Evolutionary conservation across 2,329 filamentous ascomycete species (phyloP).

Genomic region (Scopulariopsis brevicaulis): DNA sequence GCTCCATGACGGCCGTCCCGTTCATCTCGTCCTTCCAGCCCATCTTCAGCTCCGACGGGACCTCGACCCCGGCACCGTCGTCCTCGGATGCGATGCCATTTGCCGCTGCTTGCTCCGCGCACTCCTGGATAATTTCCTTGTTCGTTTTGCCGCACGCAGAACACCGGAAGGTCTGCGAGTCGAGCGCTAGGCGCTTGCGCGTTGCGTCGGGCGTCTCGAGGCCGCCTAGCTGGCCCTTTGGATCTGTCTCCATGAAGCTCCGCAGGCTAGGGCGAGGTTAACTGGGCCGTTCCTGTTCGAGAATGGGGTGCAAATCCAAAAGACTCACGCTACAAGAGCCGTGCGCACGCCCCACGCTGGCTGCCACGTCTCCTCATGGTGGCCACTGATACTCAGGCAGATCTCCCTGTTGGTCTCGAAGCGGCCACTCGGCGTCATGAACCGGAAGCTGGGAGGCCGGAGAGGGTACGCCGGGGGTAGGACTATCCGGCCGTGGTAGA

Average conservation of each 20-base stretch:
- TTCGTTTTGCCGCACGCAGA: slow-evolving; percentile 59
- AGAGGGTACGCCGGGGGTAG: slow-evolving; percentile 85
- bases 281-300: not conserved
- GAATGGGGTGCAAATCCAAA: not conserved
- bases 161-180: slow-evolving; percentile 59
- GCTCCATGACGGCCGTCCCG: not conserved
- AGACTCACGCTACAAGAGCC: slow-evolving; percentile 52
- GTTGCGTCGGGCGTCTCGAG: slow-evolving; percentile 64
- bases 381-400: slow-evolving; percentile 83
- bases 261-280: slow-evolving; percentile 37
- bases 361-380: slow-evolving; percentile 98
- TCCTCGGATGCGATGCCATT: slow-evolving; percentile 19
- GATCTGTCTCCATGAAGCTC: slow-evolving; percentile 87
- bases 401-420: slow-evolving; percentile 98
- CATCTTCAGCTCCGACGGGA: slow-evolving; percentile 49
- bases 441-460: slow-evolving; percentile 89
- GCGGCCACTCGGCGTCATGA: slow-evolving; percentile 79
- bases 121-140: slow-evolving; percentile 60
- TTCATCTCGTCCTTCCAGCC: slow-evolving; percentile 62
- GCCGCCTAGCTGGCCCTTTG: slow-evolving; percentile 80
- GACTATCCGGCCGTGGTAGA: slow-evolving; percentile 93
- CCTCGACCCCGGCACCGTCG: slow-evolving; percentile 28
- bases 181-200: slow-evolving; percentile 55
- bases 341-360: slow-evolving; percentile 95
- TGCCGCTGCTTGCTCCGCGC: slow-evolving; percentile 40